Evolutionary conservation across 164 flowering plant genomes (phyloP), one percentile per base, ranked within the genome.

Genomic region (Nymphaea thermarum): DNA sequence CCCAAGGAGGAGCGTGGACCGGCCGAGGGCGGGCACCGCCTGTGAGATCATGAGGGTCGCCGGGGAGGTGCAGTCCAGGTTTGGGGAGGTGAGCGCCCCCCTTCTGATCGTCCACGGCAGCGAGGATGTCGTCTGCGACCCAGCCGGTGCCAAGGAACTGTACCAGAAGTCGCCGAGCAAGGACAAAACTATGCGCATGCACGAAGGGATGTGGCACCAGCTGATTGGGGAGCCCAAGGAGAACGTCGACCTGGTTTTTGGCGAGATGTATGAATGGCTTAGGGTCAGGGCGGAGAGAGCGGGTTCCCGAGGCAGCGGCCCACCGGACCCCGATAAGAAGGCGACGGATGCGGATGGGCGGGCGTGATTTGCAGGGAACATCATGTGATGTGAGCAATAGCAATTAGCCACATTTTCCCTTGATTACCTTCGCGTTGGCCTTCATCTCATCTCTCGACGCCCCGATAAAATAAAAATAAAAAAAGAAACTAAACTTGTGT

Each of bases 151-250:
- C 44, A 85, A 85, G 87, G 95, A 90, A 69, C 77, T 94, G 47
- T 74, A 85, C 67, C 12, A 64, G 64, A 82, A 84, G 16, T 95
- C 98, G 10, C 17, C 77, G 3, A 89, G 96, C 64, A 70, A 71
- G 71, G 98, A 91, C 62, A 93, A 87, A 80, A 89, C 96, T 14
- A 42, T 92, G 15, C 74, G 71, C 79, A 79, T 94, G 0, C 86
- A 88, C 44, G 85, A 84, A 0, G 96, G 92, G 4, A 81, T 90
- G 98, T 88, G 89, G 92, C 98, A 94, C 73, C 98, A 88, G 85
- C 63, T 94, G 71, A 72, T 87, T 3, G 99, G 98, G 0, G 99
- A 95, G 76, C 77, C 88, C 0, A 79, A 88, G 41, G 96, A 88
- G 75, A 75, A 80, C 60, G 98, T 95, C 17, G 96, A 92, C 68